Base-by-base conservation (phyloP, 164 flowering plant genomes). In the Sextonia rubra region DNA sequence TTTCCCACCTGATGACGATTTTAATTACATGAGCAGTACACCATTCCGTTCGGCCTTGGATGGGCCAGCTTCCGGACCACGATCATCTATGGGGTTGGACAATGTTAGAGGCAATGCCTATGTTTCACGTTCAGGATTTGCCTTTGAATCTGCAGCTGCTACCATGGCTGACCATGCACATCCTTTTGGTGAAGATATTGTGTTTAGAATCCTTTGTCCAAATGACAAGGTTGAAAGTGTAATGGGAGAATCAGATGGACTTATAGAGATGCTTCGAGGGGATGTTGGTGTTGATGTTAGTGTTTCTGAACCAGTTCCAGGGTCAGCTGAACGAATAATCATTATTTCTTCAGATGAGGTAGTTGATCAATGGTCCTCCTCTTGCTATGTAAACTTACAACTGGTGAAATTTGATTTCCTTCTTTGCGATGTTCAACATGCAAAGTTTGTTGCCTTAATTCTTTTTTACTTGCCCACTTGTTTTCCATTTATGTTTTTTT, bases 131-230 rank as follows among this genome's bases (percentile, higher is more conserved):
- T 61, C 79, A 52, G 83, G 88, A 64, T 79, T 75, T 73, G 70
- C 66, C n/a, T 72, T 66, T 60, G 98, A 91, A 30, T 72, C 87
- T 58, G 89, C 80, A 25, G 70, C 84, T 75, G 73, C 77, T 73
- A 75, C 86, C 47, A 63, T 77, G 72, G 77, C 73, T 70, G 93
- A 91, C 12, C 71, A 83, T 76, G 73, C 71, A 47, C 91, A 87
- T 68, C 79, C 85, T 12, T 83, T 80, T 76, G 79, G 74, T 26
- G 97, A 93, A 72, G 96, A 91, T 26, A 81, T 96, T 77, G 90
- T 92, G 76, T 92, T 96, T 80, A 86, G 87, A 75, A 93, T 96
- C 66, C 95, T 94, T 73, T 93, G 99, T 77, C 98, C 98, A 32
- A 75, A 74, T 82, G 90, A 85, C 47, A 93, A 82, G 82, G 80